Conservation (phyloP, 1,284 basidiomycete genomes). For the Marasmius tenuissimus region DNA sequence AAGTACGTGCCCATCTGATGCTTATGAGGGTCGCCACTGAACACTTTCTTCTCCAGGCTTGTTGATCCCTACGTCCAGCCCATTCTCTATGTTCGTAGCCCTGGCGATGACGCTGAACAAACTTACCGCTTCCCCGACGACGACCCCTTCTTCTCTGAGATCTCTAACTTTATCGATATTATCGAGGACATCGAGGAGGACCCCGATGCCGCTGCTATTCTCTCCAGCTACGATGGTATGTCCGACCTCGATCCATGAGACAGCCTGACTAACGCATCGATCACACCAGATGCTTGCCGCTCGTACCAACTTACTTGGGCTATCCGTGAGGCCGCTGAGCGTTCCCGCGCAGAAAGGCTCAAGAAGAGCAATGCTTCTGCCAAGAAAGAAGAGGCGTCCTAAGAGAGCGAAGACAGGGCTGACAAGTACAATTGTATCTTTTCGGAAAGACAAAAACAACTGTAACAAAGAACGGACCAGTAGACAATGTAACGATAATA, state of each 20-base stretch:
- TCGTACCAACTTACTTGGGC: slow-evolving; percentile 90
- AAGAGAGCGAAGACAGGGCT: too few relatives aligned
- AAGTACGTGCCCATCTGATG: slow-evolving; percentile 47
- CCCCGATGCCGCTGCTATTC: slow-evolving; percentile 65
- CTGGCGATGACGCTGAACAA: slow-evolving; percentile 85
- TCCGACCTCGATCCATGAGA: neutral
- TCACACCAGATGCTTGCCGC: slow-evolving; percentile 71
- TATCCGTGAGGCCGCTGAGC: slow-evolving; percentile 77
- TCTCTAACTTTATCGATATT: slow-evolving; percentile 82
- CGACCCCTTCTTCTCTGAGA: slow-evolving; percentile 91
- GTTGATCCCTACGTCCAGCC: slow-evolving; percentile 89
- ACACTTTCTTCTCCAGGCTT: slow-evolving; percentile 47
- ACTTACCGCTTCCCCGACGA: slow-evolving; percentile 78
- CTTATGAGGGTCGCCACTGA: neutral
- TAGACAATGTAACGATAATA: neutral
- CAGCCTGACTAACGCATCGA: slow-evolving; percentile 9
- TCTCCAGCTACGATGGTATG: slow-evolving; percentile 74
- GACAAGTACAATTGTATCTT: neutral
- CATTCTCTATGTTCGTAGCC: slow-evolving; percentile 80
- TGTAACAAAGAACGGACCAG: neutral
- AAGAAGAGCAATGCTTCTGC: slow-evolving; percentile 5
- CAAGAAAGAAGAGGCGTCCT: slow-evolving; percentile 17
- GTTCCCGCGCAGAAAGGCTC: slow-evolving; percentile 38
- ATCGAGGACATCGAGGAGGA: slow-evolving; percentile 80
- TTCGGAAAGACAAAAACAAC: too few relatives aligned